Conservation (phyloP, 495 filamentous ascomycete genomes). For the Penicillium nucicola region DNA sequence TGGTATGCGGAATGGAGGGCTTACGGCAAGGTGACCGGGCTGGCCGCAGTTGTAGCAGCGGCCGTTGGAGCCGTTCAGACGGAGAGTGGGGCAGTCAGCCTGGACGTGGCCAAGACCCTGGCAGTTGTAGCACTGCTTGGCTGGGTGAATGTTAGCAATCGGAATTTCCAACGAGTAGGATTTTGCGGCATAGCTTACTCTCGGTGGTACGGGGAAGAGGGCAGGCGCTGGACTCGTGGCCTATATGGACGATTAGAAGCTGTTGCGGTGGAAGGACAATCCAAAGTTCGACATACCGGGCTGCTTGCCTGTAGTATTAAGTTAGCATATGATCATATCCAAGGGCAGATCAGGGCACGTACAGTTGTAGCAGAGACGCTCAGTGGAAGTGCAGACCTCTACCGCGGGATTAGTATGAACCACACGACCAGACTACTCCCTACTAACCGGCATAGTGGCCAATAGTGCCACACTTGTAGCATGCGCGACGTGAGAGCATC, state of each 20-base stretch:
- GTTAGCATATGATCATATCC: slow-evolving; percentile 18
- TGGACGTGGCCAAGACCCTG: slow-evolving; percentile 98
- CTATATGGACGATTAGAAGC: slow-evolving; percentile 49
- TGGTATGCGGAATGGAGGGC: slow-evolving; percentile 11
- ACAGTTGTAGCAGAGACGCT: slow-evolving; percentile 99
- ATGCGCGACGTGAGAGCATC: slow-evolving; percentile 94
- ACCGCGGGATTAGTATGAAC: slow-evolving; percentile 12
- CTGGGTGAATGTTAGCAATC: slow-evolving; percentile 38
- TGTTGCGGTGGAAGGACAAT: slow-evolving; percentile 12
- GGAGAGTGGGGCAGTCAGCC: slow-evolving; percentile 96
- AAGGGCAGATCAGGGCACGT: slow-evolving; percentile 30
- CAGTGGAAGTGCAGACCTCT: slow-evolving; percentile 95
- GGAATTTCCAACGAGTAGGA: not conserved
- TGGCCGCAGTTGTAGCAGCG: slow-evolving; percentile 97
- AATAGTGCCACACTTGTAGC: slow-evolving; percentile 99
- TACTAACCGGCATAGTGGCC: slow-evolving; percentile 87
- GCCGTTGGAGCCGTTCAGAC: slow-evolving; percentile 79
- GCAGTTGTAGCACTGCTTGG: slow-evolving; percentile 99
- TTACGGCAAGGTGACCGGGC: slow-evolving; percentile 81
- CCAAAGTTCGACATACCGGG: slow-evolving; percentile 56
- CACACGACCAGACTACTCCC: not conserved
- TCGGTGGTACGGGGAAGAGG: slow-evolving; percentile 95
- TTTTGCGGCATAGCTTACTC: slow-evolving; percentile 48
- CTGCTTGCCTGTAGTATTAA: slow-evolving; percentile 66
- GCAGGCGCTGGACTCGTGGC: slow-evolving; percentile 97